A percentile compares a stretch with the other conserved stretches of the same genome.
Evolutionary conservation across 225 moss, liverwort and hornwort genomes (phyloP).

Genomic region (Climacium dendroides): DNA sequence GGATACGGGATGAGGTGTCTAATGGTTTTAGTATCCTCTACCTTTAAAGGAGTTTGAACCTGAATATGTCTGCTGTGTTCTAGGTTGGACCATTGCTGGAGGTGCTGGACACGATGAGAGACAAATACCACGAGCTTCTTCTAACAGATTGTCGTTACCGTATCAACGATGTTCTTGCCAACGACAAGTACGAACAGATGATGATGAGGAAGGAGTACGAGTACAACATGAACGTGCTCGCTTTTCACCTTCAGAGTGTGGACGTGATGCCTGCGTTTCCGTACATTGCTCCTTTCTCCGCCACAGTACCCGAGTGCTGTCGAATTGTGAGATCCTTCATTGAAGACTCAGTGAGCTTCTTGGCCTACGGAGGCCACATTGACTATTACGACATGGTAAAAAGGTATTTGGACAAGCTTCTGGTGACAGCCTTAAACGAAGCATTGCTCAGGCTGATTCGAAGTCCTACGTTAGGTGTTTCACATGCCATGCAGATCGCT

Average conservation of each 20-base stretch:
- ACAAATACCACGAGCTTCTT: slow-evolving; percentile 70
- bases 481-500: slow-evolving; percentile 81
- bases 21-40: neutral
- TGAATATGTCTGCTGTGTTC: neutral
- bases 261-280: slow-evolving; percentile 79
- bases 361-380: slow-evolving; percentile 62
- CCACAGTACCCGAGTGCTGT: slow-evolving; percentile 67
- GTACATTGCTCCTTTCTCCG: slow-evolving; percentile 78
- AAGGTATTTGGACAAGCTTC: slow-evolving; percentile 62
- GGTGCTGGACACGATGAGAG: slow-evolving; percentile 27
- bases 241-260: slow-evolving; percentile 59
- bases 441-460: slow-evolving; percentile 48
- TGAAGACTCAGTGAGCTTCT: slow-evolving; percentile 63
- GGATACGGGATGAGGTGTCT: neutral
- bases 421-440: slow-evolving; percentile 56
- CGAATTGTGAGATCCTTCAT: slow-evolving; percentile 59
- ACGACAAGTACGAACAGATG: slow-evolving; percentile 76
- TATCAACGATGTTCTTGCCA: slow-evolving; percentile 59
- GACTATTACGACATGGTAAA: slow-evolving; percentile 82
- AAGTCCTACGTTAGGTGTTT: slow-evolving; percentile 55
- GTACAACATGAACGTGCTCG: slow-evolving; percentile 66
- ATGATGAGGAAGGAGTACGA: slow-evolving; percentile 80
- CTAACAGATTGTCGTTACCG: slow-evolving; percentile 43
- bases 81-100: slow-evolving; percentile 18
- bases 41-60: neutral